Evolutionary conservation across 139 green algal genomes (phyloP).

Genomic region (Chlamydomonas schloesseri): DNA sequence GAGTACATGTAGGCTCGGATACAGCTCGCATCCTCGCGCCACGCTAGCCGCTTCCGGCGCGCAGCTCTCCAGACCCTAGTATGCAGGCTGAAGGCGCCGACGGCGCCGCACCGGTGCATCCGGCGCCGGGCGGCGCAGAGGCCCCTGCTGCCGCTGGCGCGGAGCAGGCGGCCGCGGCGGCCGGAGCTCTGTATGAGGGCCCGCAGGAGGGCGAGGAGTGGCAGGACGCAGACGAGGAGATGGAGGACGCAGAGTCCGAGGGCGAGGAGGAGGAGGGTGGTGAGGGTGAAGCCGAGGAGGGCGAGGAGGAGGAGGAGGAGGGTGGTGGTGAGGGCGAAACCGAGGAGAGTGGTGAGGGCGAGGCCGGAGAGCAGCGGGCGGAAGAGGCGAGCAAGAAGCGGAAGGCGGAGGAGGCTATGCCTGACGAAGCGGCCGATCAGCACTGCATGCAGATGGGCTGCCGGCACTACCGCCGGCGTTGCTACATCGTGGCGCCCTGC

Average conservation of each 20-base stretch:
- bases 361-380: not conserved
- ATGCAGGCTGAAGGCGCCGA: not conserved
- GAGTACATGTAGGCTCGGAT: too few relatives aligned
- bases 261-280: not conserved
- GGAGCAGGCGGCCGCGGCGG: too few relatives aligned
- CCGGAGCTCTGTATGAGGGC: not conserved
- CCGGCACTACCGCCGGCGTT: constrained; percentile 86
- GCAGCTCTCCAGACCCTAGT: too few relatives aligned
- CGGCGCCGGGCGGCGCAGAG: too few relatives aligned
- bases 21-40: too few relatives aligned
- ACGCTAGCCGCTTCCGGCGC: too few relatives aligned
- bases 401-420: not conserved
- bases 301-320: not conserved
- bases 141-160: too few relatives aligned
- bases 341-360: not conserved
- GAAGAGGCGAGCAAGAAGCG: not conserved
- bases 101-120: too few relatives aligned
- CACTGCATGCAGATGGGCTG: constrained; percentile 67
- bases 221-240: not conserved
- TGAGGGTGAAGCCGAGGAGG: not conserved
- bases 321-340: too few relatives aligned
- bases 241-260: not conserved
- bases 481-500: constrained; percentile 87
- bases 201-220: not conserved
- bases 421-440: not conserved